These are phyloP conservation scores for Suhomyces yuchorum DNA, from an alignment of 1,139 yeast genomes.

Conservation along the genomic window DNA sequence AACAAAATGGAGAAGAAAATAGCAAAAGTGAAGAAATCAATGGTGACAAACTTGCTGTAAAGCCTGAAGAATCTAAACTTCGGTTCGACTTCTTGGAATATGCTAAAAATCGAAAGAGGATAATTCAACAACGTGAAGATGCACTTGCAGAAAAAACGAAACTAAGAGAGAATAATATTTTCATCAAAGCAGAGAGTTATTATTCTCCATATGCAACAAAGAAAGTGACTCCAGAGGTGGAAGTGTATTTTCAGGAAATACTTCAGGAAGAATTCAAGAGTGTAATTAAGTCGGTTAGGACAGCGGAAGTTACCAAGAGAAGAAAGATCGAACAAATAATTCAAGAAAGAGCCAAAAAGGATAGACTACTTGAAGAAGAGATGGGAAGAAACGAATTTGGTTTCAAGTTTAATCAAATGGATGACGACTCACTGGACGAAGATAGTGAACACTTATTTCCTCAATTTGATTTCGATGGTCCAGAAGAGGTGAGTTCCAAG, in stretches of 20 bases:
- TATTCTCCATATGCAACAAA: conserved; percentile 41
- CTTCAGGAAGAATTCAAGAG: conserved; percentile 38
- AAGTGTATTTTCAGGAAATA: conserved; percentile 26
- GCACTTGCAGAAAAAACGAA: conserved; percentile 24
- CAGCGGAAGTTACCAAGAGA: conserved; percentile 31
- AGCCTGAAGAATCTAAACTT: conserved; percentile 5
- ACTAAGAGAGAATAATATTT: conserved; percentile 36
- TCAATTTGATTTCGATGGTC: conserved; percentile 17
- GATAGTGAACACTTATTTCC: conserved; percentile 22
- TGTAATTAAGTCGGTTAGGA: conserved; percentile 38
- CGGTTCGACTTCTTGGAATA: conserved; percentile 58
- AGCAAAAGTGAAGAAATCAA: neutral
- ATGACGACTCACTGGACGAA: conserved; percentile 27
- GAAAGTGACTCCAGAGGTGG: conserved; percentile 29
- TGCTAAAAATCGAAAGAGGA: conserved; percentile 45
- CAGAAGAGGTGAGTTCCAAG: neutral
- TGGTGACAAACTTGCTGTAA: neutral
- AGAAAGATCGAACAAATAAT: conserved; percentile 25
- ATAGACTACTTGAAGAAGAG: conserved; percentile 25
- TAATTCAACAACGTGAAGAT: conserved; percentile 20
- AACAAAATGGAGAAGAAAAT: neutral
- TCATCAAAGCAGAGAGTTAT: conserved; percentile 48
- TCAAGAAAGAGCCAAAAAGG: conserved; percentile 26
- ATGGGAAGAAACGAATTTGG: conserved; percentile 29
- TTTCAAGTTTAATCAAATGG: conserved; percentile 31